A percentile compares a stretch with the other conserved stretches of the same genome.
These are phyloP conservation scores for Volvox africanus DNA, from an alignment of 139 green algal genomes.

Conservation along the genomic window DNA sequence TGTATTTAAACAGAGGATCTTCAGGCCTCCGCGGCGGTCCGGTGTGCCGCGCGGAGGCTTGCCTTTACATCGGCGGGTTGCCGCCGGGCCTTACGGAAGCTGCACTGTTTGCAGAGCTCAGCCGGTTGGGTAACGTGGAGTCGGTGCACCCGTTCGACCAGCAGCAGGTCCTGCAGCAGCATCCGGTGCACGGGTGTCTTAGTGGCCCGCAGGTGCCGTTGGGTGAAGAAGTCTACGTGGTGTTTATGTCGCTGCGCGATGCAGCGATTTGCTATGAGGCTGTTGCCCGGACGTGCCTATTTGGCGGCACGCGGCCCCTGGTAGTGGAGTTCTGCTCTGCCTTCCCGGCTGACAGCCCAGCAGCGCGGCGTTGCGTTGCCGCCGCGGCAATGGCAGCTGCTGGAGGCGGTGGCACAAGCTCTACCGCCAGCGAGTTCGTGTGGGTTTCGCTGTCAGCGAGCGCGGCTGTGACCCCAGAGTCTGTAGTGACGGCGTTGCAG, in stretches of 20 bases:
- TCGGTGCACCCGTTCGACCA: conserved; percentile 20
- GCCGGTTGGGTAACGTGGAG: not conserved
- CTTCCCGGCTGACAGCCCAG: conserved; percentile 11
- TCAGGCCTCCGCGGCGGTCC: conserved; percentile 26
- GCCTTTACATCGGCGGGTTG: conserved; percentile 55
- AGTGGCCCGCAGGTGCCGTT: not conserved
- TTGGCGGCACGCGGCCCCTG: conserved; percentile 42
- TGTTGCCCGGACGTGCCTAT: conserved; percentile 44
- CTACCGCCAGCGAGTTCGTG: conserved; percentile 35
- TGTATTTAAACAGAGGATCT: not conserved
- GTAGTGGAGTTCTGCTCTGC: conserved; percentile 42
- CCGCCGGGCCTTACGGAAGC: conserved; percentile 48
- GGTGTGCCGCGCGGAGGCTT: conserved; percentile 54
- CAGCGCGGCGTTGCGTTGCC: conserved; percentile 17
- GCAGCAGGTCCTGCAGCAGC: not conserved
- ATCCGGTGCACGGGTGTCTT: not conserved
- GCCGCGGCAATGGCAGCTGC: not conserved
- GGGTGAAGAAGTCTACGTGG: conserved; percentile 47
- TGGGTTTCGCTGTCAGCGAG: conserved; percentile 30
- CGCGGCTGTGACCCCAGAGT: conserved; percentile 1
- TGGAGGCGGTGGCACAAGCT: not conserved
- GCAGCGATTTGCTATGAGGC: conserved; percentile 48
- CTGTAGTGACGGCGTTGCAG: conserved; percentile 20
- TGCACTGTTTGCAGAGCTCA: conserved; percentile 26
- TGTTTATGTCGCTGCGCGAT: conserved; percentile 53